Evolutionary conservation across 805 yeast genomes (phyloP).

Genomic region (Candida broadrunensis): DNA sequence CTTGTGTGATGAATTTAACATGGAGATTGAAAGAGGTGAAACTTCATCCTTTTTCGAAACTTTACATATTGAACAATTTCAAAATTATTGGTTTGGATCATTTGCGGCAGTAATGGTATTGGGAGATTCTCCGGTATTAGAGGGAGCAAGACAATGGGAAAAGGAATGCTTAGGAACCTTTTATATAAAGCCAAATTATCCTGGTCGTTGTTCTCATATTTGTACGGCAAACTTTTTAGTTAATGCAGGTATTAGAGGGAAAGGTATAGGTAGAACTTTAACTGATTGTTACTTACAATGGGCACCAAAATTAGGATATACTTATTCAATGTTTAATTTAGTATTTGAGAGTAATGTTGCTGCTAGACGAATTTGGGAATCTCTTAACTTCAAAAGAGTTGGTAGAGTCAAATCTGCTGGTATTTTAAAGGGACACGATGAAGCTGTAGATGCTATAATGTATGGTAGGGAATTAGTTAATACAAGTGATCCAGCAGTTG

Average conservation of each 20-base stretch:
- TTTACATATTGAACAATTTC: constrained; percentile 71
- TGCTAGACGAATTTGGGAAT: constrained; percentile 75
- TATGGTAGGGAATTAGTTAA: constrained; percentile 79
- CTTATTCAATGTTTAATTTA: constrained; percentile 77
- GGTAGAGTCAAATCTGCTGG: constrained; percentile 89
- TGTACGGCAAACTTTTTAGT: constrained; percentile 87
- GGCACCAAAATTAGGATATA: constrained; percentile 88
- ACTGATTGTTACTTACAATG: constrained; percentile 84
- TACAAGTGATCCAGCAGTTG: constrained; percentile 45
- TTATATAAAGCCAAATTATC: constrained; percentile 81
- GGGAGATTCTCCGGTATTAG: constrained; percentile 60
- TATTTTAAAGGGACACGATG: constrained; percentile 75
- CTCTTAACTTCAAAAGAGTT: constrained; percentile 68
- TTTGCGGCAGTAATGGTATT: constrained; percentile 75
- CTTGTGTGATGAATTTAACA: constrained; percentile 86
- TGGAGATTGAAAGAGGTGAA: constrained; percentile 87
- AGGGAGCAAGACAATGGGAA: constrained; percentile 74
- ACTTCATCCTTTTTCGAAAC: constrained; percentile 85
- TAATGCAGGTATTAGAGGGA: constrained; percentile 88
- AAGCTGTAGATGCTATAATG: constrained; percentile 82
- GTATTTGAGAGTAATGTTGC: constrained; percentile 87
- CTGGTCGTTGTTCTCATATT: constrained; percentile 91
- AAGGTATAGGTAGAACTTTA: constrained; percentile 84
- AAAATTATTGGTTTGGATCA: constrained; percentile 82
- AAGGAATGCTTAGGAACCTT: constrained; percentile 89